Conservation (phyloP, 225 moss, liverwort and hornwort genomes). For the Pleurozium schreberi region DNA sequence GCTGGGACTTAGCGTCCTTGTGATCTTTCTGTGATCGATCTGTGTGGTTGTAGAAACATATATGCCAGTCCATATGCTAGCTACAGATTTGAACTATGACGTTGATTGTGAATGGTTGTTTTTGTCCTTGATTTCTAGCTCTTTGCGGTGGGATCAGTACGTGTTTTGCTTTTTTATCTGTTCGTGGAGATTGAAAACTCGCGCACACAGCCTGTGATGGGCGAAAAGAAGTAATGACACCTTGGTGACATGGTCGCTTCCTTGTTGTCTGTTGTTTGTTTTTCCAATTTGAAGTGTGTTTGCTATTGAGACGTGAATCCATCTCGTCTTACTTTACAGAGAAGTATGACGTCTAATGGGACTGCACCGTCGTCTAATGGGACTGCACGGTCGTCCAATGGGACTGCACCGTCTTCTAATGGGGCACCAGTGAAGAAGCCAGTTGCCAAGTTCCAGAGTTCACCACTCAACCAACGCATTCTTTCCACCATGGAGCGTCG, state of each 20-base stretch:
- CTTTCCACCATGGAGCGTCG: slow-evolving; percentile 77
- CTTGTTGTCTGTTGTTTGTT: background rate
- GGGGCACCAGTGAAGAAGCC: slow-evolving; percentile 29
- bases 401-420: slow-evolving; percentile 7
- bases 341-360: slow-evolving; percentile 27
- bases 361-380: background rate
- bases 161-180: background rate
- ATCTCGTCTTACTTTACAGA: background rate
- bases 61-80: background rate
- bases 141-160: background rate
- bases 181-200: background rate
- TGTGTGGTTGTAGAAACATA: background rate
- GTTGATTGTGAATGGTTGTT: background rate
- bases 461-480: slow-evolving; percentile 40
- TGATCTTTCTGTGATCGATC: background rate
- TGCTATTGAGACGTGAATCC: slow-evolving; percentile 2
- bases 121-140: background rate
- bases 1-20: background rate
- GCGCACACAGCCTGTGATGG: background rate
- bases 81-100: background rate
- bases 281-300: slow-evolving; percentile 12
- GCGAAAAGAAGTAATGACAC: background rate
- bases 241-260: background rate
- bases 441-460: background rate
- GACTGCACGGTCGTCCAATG: background rate